phyloP scores from a whole-genome alignment of 1,284 basidiomycete species.

The Pseudozyma sp. region DNA sequence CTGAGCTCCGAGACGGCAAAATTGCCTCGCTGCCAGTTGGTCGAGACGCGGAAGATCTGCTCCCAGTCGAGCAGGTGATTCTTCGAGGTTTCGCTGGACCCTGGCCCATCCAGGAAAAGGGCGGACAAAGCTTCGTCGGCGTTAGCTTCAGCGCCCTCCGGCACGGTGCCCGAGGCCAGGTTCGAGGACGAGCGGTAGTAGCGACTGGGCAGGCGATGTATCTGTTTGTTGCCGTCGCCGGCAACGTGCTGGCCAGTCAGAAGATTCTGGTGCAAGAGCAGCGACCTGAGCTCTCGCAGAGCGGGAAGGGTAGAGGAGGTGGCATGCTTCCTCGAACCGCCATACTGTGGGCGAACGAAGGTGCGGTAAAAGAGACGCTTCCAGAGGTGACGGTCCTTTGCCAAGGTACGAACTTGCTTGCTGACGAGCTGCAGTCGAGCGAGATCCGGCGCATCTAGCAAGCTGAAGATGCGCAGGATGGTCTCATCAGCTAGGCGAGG shows the following conservation, averaged over 20 bases:
- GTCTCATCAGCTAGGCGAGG: conserved; percentile 33
- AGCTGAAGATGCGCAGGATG: conserved; percentile 32
- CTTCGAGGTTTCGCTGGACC: neutral
- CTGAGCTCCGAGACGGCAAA: conserved; percentile 38
- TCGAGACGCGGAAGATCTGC: conserved; percentile 40
- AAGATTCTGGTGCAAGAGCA: conserved; percentile 41
- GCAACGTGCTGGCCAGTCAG: conserved; percentile 8
- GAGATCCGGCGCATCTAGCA: conserved; percentile 29
- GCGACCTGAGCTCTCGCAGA: conserved; percentile 34
- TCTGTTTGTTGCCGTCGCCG: conserved; percentile 19
- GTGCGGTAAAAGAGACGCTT: conserved; percentile 36
- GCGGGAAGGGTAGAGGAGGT: conserved; percentile 17
- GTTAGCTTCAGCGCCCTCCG: neutral
- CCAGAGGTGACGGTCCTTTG: conserved; percentile 49
- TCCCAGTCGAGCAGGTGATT: conserved; percentile 45
- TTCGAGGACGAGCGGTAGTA: conserved; percentile 8
- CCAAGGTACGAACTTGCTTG: conserved; percentile 22
- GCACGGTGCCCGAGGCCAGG: neutral
- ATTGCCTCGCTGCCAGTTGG: conserved; percentile 47
- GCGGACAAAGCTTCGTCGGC: conserved; percentile 2
- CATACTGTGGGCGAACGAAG: conserved; percentile 23
- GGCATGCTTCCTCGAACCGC: neutral
- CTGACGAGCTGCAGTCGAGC: conserved; percentile 26
- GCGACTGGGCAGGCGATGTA: conserved; percentile 25
- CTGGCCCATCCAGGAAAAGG: neutral